Percentiles rank a stretch among this genome's conserved stretches.
Evolutionary conservation across 2,329 filamentous ascomycete genomes (phyloP).

Genomic region (Neurospora sp.): DNA sequence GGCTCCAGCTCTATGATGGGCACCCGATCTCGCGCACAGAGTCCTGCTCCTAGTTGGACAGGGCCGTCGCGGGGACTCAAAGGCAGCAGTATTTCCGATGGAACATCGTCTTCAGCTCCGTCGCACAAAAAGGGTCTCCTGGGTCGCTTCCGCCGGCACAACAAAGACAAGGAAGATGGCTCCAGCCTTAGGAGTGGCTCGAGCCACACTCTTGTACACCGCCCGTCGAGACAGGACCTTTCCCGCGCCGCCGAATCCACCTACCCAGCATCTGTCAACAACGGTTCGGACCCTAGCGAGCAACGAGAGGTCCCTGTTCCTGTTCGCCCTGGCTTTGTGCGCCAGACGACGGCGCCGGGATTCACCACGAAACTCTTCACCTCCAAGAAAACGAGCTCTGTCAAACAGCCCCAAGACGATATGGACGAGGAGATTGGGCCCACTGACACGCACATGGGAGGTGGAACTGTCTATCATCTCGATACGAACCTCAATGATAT

Average conservation of each 20-base stretch:
- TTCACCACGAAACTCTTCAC: constrained; percentile 13
- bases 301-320: not conserved
- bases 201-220: constrained; percentile 23
- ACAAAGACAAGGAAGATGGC: constrained; percentile 36
- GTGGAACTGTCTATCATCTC: constrained; percentile 59
- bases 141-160: constrained; percentile 37
- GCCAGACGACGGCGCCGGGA: constrained; percentile 4
- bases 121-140: constrained; percentile 43
- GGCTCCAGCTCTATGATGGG: constrained; percentile 35
- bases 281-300: not conserved
- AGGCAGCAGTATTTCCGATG: constrained; percentile 36
- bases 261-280: constrained; percentile 8
- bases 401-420: constrained; percentile 36
- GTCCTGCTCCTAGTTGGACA: constrained; percentile 68
- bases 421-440: constrained; percentile 50
- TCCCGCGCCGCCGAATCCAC: constrained; percentile 23
- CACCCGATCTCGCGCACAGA: constrained; percentile 55
- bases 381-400: constrained; percentile 43
- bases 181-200: constrained; percentile 38
- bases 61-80: constrained; percentile 44
- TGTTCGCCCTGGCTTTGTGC: constrained; percentile 8
- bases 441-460: constrained; percentile 40
- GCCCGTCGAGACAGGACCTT: constrained; percentile 39
- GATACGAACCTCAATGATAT: constrained; percentile 86
- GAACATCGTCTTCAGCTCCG: constrained; percentile 48